Base-by-base conservation (phyloP, 2,329 filamentous ascomycete genomes). In the Hymenoscyphus occultus region DNA sequence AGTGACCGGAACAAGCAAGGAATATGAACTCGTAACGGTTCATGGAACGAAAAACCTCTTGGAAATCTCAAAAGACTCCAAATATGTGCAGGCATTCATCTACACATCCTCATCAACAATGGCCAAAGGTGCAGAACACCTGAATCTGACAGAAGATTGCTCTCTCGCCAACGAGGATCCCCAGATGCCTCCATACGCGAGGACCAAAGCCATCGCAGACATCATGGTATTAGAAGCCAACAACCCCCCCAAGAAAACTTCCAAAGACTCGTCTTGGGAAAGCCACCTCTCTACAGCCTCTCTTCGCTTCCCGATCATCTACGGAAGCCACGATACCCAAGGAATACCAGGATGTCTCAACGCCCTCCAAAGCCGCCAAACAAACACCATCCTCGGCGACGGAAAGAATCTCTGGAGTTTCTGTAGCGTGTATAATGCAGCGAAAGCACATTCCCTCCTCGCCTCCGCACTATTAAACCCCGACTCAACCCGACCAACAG, bases 51-150 rank as follows among this genome's bases (percentile, higher is more conserved):
- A 42, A 16, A 56, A 51, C 32, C 48, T 62, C 5, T 22, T 56
- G 4, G 6, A 62, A 28, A 9, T 62, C 16, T n/a, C 60, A 32
- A 56, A 62, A 32, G 35, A 54, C 42, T 56, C 60, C 10, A 22
- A 56, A 4, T 14, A 57, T 62, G 51, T 62, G 14, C 60, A 22
- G 14, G 60, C 51, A 14, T 51, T 62, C 4, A 62, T 62, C 7
- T 62, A 56, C 60, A 56, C 35, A 2, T 62, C 60, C 10, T 62
- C 60, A 40, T 60, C n/a, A 10, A 62, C 51, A n/a, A n/a, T 62
- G 19, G 51, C 60, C 14, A 19, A 31, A 32, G 51, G 60, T 7
- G 1, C 35, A 6, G 51, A 62, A 35, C 60, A 62, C 32, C 31
- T 62, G 2, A 32, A 62, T 19, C 60, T 45, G 5, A 32, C 60